Conservation (phyloP, 1,284 basidiomycete genomes). For the Earliella scabrosa region DNA sequence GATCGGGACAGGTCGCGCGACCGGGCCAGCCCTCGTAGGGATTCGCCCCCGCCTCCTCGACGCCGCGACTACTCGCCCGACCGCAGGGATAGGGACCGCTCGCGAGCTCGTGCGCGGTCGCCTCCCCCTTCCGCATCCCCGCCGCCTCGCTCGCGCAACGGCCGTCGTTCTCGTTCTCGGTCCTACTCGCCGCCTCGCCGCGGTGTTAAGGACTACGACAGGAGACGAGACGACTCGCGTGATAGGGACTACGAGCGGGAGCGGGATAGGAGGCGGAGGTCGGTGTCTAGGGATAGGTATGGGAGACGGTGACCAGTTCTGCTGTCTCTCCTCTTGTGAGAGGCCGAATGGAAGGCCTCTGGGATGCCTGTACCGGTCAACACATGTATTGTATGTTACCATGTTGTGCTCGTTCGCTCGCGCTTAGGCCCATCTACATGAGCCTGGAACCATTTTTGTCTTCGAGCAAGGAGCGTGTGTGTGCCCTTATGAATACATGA, state of each 20-base stretch:
- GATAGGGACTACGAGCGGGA: conserved; percentile 22
- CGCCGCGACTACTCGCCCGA: conserved; percentile 36
- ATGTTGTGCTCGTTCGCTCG: not conserved
- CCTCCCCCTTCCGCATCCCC: conserved; percentile 34
- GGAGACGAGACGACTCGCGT: conserved; percentile 24
- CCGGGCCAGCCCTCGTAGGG: conserved; percentile 26
- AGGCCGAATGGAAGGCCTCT: conserved; percentile 22
- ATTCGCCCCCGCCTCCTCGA: conserved; percentile 21
- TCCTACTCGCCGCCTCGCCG: conserved; percentile 27
- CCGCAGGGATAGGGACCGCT: conserved; percentile 28
- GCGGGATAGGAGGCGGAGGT: conserved; percentile 24
- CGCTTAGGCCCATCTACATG: no score
- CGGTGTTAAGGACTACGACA: conserved; percentile 20
- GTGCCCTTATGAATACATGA: no score
- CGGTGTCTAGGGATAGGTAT: conserved; percentile 27
- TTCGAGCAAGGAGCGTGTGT: no score
- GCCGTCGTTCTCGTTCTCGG: conserved; percentile 29
- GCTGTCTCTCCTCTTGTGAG: not conserved
- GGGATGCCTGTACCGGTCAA: not conserved
- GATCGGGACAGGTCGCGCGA: conserved; percentile 28
- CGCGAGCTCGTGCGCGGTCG: conserved; percentile 26
- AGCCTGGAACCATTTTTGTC: no score
- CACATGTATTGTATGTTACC: conserved; percentile 13
- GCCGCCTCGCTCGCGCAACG: conserved; percentile 32
- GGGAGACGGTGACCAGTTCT: conserved; percentile 10